phyloP scores from a whole-genome alignment of 2,329 filamentous ascomycete genomes.

The Neoarthrinium moseri region DNA sequence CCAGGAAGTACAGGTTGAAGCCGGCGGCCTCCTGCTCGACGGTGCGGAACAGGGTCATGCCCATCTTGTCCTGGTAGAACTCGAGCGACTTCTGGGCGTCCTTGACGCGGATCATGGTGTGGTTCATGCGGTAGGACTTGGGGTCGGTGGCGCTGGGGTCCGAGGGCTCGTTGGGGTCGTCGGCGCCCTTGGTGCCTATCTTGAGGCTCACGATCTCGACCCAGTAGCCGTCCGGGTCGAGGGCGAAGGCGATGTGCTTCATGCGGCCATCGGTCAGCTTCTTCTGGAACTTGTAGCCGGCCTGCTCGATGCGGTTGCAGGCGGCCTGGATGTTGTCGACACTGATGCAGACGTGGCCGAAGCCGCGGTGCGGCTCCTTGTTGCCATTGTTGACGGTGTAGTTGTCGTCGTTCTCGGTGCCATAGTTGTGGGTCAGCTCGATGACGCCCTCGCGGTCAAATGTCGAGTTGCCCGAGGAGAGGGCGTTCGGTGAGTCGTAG shows the following conservation, averaged over 20 bases:
- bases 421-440: conserved; percentile 82
- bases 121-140: conserved; percentile 77
- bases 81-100: conserved; percentile 70
- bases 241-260: conserved; percentile 83
- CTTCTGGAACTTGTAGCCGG: conserved; percentile 93
- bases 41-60: conserved; percentile 80
- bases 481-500: conserved; percentile 74
- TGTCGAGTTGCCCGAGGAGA: conserved; percentile 67
- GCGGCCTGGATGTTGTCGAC: conserved; percentile 86
- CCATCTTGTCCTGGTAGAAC: conserved; percentile 83
- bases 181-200: conserved; percentile 31
- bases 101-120: conserved; percentile 95
- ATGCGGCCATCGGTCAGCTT: conserved; percentile 86
- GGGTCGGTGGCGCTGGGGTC: conserved; percentile 67
- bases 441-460: conserved; percentile 89
- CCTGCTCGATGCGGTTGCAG: conserved; percentile 85
- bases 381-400: conserved; percentile 89
- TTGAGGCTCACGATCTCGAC: conserved; percentile 80
- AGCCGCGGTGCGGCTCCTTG: conserved; percentile 78
- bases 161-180: conserved; percentile 68
- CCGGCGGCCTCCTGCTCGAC: conserved; percentile 66
- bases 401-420: conserved; percentile 79
- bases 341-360: conserved; percentile 82
- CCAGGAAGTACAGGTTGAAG: conserved; percentile 93
- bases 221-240: conserved; percentile 88